These are phyloP conservation scores for Anaeromyces robustus DNA, from an alignment of 192 early-diverging fungal species.

Conservation along the genomic window DNA sequence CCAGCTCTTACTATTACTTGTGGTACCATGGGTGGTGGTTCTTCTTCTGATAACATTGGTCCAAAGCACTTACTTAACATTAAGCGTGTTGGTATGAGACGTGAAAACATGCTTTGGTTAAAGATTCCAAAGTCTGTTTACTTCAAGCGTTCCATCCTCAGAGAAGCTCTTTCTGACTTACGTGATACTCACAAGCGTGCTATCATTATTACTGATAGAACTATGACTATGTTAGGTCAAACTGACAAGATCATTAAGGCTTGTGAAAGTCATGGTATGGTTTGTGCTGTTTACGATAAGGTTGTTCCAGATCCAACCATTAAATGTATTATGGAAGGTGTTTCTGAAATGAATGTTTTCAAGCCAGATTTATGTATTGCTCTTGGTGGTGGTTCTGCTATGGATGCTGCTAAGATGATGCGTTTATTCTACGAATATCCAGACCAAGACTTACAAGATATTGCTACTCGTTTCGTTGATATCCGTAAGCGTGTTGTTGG, in stretches of 20 bases:
- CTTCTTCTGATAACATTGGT: neutral
- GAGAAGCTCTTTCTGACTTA: neutral
- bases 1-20: neutral
- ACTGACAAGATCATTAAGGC: neutral
- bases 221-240: neutral
- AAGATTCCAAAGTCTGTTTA: neutral
- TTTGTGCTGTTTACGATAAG: neutral
- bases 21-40: neutral
- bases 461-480: neutral
- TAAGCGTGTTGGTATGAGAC: neutral
- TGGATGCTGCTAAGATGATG: constrained; percentile 6
- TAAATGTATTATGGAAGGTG: constrained; percentile 2
- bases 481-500: constrained; percentile 1
- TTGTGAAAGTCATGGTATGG: neutral
- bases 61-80: neutral
- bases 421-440: constrained; percentile 1
- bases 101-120: neutral
- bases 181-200: neutral
- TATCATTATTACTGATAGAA: neutral
- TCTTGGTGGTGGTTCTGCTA: constrained; percentile 3
- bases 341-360: neutral
- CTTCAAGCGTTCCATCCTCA: neutral
- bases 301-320: constrained; percentile 5
- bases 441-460: neutral
- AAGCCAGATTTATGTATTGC: constrained; percentile 1